Evolutionary conservation across 495 filamentous ascomycete genomes (phyloP).

Genomic region (Tetracladium setigerum): DNA sequence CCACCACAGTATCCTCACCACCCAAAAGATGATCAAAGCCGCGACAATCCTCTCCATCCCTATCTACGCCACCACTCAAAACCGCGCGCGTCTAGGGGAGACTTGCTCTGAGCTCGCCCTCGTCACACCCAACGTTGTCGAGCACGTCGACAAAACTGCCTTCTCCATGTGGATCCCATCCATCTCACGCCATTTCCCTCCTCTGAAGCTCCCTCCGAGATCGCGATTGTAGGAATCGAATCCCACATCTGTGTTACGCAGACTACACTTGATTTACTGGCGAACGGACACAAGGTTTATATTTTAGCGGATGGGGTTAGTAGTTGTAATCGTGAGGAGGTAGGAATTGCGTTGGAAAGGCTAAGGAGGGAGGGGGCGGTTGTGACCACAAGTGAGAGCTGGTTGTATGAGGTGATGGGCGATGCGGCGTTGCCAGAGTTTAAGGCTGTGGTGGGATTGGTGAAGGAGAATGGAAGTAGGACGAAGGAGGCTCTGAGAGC

Average conservation of each 20-base stretch:
- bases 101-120: slow-evolving; percentile 56
- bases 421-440: slow-evolving; percentile 77
- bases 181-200: slow-evolving; percentile 39
- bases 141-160: slow-evolving; percentile 54
- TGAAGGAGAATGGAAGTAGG: slow-evolving; percentile 65
- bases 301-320: slow-evolving; percentile 87
- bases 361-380: slow-evolving; percentile 68
- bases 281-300: slow-evolving; percentile 72
- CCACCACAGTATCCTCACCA: slow-evolving; percentile 39
- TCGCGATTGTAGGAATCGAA: slow-evolving; percentile 82
- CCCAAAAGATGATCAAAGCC: slow-evolving; percentile 45
- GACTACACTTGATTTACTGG: slow-evolving; percentile 75
- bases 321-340: slow-evolving; percentile 74
- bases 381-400: slow-evolving; percentile 86
- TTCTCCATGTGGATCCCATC: slow-evolving; percentile 72
- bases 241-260: slow-evolving; percentile 92
- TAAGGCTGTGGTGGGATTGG: slow-evolving; percentile 58
- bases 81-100: slow-evolving; percentile 61
- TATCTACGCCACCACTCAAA: slow-evolving; percentile 79
- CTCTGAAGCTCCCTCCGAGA: slow-evolving; percentile 23
- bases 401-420: slow-evolving; percentile 87
- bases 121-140: slow-evolving; percentile 26
- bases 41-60: slow-evolving; percentile 63
- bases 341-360: slow-evolving; percentile 68
- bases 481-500: slow-evolving; percentile 59